A percentile compares a stretch with the other conserved stretches of the same genome.
These are phyloP conservation scores for Arthroderma sp. DNA, from an alignment of 2,329 filamentous ascomycete genomes.

Conservation along the genomic window DNA sequence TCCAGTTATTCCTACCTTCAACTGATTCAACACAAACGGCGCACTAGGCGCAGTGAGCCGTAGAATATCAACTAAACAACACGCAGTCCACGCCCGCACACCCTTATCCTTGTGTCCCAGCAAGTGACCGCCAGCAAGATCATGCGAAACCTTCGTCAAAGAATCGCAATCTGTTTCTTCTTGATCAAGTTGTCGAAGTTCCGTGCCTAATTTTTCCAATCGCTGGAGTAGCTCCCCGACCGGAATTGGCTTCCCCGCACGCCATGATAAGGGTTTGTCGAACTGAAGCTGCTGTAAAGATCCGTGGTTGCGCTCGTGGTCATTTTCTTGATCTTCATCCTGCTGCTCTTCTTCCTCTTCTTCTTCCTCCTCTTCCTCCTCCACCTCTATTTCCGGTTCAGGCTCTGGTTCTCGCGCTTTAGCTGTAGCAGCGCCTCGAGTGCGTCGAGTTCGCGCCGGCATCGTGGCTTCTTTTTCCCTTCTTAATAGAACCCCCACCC, in stretches of 20 bases:
- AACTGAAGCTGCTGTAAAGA: constrained; percentile 49
- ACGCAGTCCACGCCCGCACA: constrained; percentile 75
- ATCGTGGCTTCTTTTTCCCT: constrained; percentile 17
- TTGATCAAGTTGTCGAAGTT: constrained; percentile 76
- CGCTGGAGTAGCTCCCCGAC: constrained; percentile 70
- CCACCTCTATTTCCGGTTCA: neutral
- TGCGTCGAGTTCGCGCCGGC: constrained; percentile 31
- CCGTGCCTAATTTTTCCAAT: constrained; percentile 65
- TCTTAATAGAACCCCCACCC: no score
- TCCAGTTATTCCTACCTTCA: constrained; percentile 52
- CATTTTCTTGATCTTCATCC: constrained; percentile 1
- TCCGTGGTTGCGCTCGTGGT: constrained; percentile 19
- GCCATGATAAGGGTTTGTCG: constrained; percentile 78
- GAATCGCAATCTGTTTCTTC: constrained; percentile 73
- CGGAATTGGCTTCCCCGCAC: constrained; percentile 76
- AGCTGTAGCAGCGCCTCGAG: constrained; percentile 20
- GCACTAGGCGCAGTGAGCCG: constrained; percentile 88
- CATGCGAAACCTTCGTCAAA: constrained; percentile 69
- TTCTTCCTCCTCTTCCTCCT: neutral
- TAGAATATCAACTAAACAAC: constrained; percentile 85
- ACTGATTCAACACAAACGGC: constrained; percentile 76
- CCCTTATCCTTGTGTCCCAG: constrained; percentile 86
- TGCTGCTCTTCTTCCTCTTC: constrained; percentile 3
- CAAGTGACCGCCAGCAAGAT: constrained; percentile 69
- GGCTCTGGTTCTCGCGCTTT: constrained; percentile 9